These are phyloP conservation scores for Macadamia tetraphylla DNA, from an alignment of 164 flowering plant species.

Conservation along the genomic window DNA sequence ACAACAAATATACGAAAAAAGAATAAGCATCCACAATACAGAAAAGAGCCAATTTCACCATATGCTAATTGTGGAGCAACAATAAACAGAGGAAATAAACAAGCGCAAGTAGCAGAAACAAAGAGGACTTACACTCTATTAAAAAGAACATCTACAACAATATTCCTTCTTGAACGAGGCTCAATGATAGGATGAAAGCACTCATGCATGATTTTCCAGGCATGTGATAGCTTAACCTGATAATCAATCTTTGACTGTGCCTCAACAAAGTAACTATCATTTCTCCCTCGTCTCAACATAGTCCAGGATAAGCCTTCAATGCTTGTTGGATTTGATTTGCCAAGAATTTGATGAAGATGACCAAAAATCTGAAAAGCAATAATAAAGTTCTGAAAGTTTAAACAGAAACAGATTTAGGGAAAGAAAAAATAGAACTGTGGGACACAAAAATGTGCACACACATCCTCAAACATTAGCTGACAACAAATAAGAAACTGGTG, in stretches of 20 bases:
- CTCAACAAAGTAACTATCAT: conserved; percentile 7
- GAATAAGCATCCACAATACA: too few relatives aligned
- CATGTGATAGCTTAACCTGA: conserved; percentile 13
- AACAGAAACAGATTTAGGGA: too few relatives aligned
- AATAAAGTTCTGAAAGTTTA: not conserved
- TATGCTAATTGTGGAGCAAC: too few relatives aligned
- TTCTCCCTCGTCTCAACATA: conserved; percentile 17
- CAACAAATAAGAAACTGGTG: too few relatives aligned
- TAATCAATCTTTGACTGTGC: conserved; percentile 3
- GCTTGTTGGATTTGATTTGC: conserved; percentile 20
- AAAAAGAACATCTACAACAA: conserved; percentile 22
- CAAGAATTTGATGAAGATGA: conserved; percentile 23
- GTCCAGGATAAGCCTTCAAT: conserved; percentile 28
- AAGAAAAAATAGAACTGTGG: too few relatives aligned
- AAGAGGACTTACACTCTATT: conserved; percentile 23
- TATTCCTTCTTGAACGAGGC: conserved; percentile 26
- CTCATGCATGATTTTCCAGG: conserved; percentile 19
- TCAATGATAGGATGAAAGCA: conserved; percentile 28
- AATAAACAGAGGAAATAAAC: not conserved
- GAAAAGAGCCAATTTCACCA: too few relatives aligned
- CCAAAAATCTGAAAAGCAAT: conserved; percentile 19
- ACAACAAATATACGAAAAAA: too few relatives aligned
- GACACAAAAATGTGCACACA: too few relatives aligned
- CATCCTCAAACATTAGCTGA: too few relatives aligned
- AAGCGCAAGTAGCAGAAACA: not conserved